These are phyloP conservation scores for Ochetophila trinervis DNA, from an alignment of 306 rosid genomes.

Conservation along the genomic window DNA sequence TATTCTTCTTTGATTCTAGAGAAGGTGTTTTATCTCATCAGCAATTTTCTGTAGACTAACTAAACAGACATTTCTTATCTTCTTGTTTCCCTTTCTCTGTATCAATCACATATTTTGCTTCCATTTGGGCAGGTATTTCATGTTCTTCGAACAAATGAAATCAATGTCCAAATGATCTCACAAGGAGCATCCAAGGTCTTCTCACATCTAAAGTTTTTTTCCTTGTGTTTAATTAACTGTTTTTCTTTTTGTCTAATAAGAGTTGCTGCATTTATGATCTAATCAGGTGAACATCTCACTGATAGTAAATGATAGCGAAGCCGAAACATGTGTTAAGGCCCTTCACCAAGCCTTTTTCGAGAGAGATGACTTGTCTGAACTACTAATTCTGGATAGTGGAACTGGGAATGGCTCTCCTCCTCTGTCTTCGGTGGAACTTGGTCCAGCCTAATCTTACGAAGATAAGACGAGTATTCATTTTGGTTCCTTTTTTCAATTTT, in stretches of 20 bases:
- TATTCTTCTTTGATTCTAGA: constrained; percentile 60
- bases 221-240: too few relatives aligned
- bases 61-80: background rate
- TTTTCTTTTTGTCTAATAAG: background rate
- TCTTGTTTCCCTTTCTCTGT: background rate
- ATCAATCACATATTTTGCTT: background rate
- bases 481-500: too few relatives aligned
- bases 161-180: constrained; percentile 73
- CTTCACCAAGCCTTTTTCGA: constrained; percentile 20
- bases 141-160: constrained; percentile 52
- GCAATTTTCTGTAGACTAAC: background rate
- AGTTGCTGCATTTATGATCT: background rate
- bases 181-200: constrained; percentile 67
- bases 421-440: background rate
- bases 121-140: constrained; percentile 42
- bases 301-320: constrained; percentile 20
- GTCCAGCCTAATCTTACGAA: background rate
- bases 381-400: background rate
- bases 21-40: constrained; percentile 40
- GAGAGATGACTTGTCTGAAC: constrained; percentile 8
- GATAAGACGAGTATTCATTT: too few relatives aligned
- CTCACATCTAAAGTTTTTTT: too few relatives aligned
- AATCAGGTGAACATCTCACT: constrained; percentile 12
- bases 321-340: constrained; percentile 25
- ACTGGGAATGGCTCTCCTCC: constrained; percentile 14